These are phyloP conservation scores for Diplocarpon mali DNA, from an alignment of 2,329 filamentous ascomycete genomes.

Conservation along the genomic window DNA sequence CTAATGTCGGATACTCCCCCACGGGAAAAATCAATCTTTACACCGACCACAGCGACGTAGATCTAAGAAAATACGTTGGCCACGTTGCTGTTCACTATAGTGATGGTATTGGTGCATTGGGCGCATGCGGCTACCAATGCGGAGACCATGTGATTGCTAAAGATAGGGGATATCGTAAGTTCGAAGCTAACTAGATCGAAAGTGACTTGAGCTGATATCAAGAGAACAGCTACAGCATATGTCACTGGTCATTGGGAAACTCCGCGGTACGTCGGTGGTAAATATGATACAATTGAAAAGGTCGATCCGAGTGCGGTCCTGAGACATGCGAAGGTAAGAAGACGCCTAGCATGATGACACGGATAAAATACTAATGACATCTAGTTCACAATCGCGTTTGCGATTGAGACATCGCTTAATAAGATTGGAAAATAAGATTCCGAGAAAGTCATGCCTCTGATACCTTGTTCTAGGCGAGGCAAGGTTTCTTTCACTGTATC, in stretches of 20 bases:
- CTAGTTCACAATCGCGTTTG: slow-evolving; percentile 3
- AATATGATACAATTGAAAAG: neutral
- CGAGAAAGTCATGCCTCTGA: neutral
- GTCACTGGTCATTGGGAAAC: neutral
- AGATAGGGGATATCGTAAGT: slow-evolving; percentile 3
- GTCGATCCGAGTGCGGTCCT: slow-evolving; percentile 1
- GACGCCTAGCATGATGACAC: neutral
- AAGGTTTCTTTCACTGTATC: no score
- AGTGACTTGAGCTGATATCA: neutral
- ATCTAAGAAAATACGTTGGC: neutral
- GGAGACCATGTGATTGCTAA: slow-evolving; percentile 2
- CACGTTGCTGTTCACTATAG: neutral
- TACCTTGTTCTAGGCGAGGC: neutral
- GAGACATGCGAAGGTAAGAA: slow-evolving; percentile 2
- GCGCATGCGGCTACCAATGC: slow-evolving; percentile 1
- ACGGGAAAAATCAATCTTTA: slow-evolving; percentile 1
- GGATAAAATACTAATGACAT: neutral
- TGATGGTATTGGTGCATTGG: neutral
- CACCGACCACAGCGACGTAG: slow-evolving; percentile 2
- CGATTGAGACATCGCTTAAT: slow-evolving; percentile 2
- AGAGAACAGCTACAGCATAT: neutral
- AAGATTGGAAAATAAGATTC: neutral
- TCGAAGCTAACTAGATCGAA: neutral
- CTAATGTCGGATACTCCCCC: slow-evolving; percentile 59
- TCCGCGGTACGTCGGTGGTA: neutral